Evolutionary conservation across 176 grass and related monocot genomes (phyloP).

Genomic region (Calamus simplicifolius): DNA sequence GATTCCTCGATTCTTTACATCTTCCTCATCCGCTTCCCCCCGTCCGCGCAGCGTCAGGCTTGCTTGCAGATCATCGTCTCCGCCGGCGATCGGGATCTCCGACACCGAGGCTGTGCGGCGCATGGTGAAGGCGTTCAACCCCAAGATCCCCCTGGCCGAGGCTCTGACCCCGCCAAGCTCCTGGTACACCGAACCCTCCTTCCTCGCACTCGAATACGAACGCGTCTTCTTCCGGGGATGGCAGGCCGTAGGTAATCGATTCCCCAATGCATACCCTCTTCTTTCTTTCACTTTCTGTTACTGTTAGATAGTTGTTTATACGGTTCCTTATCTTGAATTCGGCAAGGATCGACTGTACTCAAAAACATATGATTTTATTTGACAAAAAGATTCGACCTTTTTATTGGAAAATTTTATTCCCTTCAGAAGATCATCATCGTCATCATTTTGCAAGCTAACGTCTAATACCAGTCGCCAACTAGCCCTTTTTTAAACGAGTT

Average conservation of each 20-base stretch:
- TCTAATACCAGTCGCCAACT: too few relatives aligned
- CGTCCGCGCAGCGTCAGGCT: background rate
- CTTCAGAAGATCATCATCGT: too few relatives aligned
- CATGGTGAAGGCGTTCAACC: slow-evolving; percentile 59
- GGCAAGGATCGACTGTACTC: too few relatives aligned
- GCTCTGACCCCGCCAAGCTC: slow-evolving; percentile 61
- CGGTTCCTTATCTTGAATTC: too few relatives aligned
- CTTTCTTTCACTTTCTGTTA: background rate
- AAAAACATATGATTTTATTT: too few relatives aligned
- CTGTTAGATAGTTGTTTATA: background rate
- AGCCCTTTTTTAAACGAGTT: too few relatives aligned
- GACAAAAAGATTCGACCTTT: too few relatives aligned
- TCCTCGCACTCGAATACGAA: slow-evolving; percentile 59
- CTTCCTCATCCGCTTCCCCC: background rate
- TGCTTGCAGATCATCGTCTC: background rate
- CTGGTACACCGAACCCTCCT: slow-evolving; percentile 60
- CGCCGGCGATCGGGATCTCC: background rate
- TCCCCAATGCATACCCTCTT: background rate
- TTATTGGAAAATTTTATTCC: too few relatives aligned
- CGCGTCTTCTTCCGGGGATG: slow-evolving; percentile 73
- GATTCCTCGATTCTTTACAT: background rate
- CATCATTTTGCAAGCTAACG: too few relatives aligned
- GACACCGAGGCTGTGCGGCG: slow-evolving; percentile 10
- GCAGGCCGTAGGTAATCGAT: slow-evolving; percentile 68
- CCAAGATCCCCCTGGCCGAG: slow-evolving; percentile 38